Base-by-base conservation (phyloP, 495 filamentous ascomycete genomes). In the Aspergillus coremiiformis region DNA sequence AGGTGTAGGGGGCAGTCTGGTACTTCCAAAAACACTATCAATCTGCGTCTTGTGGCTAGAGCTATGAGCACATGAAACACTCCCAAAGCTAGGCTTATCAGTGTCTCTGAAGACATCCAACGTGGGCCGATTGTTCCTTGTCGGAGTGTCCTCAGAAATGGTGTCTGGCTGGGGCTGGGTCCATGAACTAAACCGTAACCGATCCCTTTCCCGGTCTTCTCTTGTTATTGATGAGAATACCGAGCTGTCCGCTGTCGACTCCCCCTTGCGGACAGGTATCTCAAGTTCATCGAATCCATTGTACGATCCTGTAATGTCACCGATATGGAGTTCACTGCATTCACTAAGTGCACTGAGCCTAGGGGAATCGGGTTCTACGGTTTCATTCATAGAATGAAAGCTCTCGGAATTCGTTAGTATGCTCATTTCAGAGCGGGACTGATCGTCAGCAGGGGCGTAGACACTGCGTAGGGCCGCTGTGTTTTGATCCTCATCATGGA, bases 291-390 rank as follows among this genome's bases (percentile, higher is more conserved):
- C 69, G 35, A 59, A 62, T 7, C 58, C 60, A 32, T 63, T 39
- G 33, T 45, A 55, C 32, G 41, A 51, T 10, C 55, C 51, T 0
- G 51, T 39, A 7, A 57, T 62, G 24, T 66, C 85, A 50, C 84
- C 83, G 5, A 87, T 73, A 60, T 82, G 84, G 10, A 86, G 57
- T 55, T 90, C 87, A 26, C 85, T 89, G 58, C 85, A 88, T 65
- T 92, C 86, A 60, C 87, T 90, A 23, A 92, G 74, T 15, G 87
- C 76, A 55, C 87, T 91, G 17, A 90, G 68, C 43, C 84, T 77
- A 7, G 86, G 86, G 44, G 85, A 88, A 43, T 57, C 65, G 0
- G 68, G 61, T 12, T 72, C 70, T 4, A 49, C 32, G 2, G 49
- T 65, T 27, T 62, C 66, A 19, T 37, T 62, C 56, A 64, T 67